A percentile compares a stretch with the other conserved stretches of the same genome.
Evolutionary conservation across 345 rosid genomes (phyloP).

Genomic region (Euphorbia pulcherrima): DNA sequence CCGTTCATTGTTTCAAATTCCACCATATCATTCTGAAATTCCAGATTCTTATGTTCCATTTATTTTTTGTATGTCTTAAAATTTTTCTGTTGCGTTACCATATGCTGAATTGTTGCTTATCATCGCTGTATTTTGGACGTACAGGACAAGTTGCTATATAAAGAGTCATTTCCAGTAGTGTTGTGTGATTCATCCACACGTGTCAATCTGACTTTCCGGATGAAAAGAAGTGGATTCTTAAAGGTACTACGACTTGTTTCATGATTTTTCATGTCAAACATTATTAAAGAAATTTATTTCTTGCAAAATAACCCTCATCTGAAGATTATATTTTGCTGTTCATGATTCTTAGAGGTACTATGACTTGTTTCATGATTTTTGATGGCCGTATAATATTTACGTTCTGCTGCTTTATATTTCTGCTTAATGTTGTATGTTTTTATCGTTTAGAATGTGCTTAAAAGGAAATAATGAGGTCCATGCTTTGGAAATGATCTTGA

Average conservation of each 20-base stretch:
- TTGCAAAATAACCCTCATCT: not conserved
- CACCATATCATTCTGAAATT: not conserved
- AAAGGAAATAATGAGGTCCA: conserved; percentile 44
- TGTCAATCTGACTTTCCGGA: conserved; percentile 68
- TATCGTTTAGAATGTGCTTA: conserved; percentile 56
- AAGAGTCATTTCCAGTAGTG: conserved; percentile 58
- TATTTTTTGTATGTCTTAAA: not conserved
- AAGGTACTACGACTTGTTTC: conserved; percentile 51
- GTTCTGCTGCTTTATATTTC: conserved; percentile 5
- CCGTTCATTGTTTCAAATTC: too few species aligned
- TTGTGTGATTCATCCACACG: conserved; percentile 48
- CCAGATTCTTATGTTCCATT: not conserved
- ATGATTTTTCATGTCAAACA: conserved; percentile 2
- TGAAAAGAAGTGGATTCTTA: conserved; percentile 51
- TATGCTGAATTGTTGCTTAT: conserved; percentile 10
- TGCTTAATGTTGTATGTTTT: conserved; percentile 22
- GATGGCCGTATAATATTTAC: not conserved
- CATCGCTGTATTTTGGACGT: conserved; percentile 13
- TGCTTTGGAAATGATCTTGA: too few species aligned
- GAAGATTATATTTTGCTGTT: conserved; percentile 8
- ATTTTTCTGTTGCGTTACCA: not conserved
- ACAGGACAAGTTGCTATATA: conserved; percentile 57
- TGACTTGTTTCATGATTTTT: conserved; percentile 10
- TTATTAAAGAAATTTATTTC: not conserved
- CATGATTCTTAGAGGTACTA: conserved; percentile 67